Percentiles rank a stretch among this genome's conserved stretches.
Conservation (phyloP, 2,329 filamentous ascomycete species). For the Rhexocercosporidium sp. region DNA sequence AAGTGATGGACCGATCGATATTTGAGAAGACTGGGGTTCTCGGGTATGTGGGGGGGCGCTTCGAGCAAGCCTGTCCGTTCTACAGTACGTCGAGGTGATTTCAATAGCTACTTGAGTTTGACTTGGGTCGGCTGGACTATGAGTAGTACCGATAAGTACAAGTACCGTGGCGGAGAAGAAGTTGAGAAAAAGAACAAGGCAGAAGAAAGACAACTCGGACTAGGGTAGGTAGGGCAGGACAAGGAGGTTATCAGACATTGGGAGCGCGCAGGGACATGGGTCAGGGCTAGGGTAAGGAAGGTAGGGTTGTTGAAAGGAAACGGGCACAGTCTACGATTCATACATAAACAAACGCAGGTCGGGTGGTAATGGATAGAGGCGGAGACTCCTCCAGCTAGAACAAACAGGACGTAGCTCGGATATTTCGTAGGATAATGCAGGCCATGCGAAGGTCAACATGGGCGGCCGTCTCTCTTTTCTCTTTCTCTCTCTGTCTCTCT, state of each 20-base stretch:
- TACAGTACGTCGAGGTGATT: not conserved
- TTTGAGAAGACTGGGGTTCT: constrained; percentile 10
- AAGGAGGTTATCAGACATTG: not conserved
- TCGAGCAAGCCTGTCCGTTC: constrained; percentile 2
- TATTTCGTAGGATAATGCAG: not conserved
- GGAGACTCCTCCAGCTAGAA: not conserved
- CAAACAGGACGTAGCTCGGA: not conserved
- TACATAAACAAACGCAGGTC: not conserved
- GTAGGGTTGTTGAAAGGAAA: not conserved
- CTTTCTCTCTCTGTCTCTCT: too few relatives aligned
- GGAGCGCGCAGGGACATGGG: not conserved
- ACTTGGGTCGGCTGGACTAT: not conserved
- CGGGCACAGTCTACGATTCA: not conserved
- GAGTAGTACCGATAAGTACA: constrained; percentile 10
- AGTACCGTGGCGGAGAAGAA: constrained; percentile 1
- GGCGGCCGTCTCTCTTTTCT: too few relatives aligned
- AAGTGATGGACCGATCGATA: constrained; percentile 14
- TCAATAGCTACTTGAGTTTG: too few relatives aligned
- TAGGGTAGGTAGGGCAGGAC: not conserved
- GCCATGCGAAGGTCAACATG: too few relatives aligned
- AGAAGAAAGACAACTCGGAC: not conserved
- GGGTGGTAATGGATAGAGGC: not conserved
- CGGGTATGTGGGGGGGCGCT: constrained; percentile 1
- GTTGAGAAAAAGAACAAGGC: not conserved
- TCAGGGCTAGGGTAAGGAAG: constrained; percentile 1